Evolutionary conservation across 1,284 basidiomycete genomes (phyloP), one percentile per base, ranked within the genome.

Genomic region (Paramarasmius palmivorus): DNA sequence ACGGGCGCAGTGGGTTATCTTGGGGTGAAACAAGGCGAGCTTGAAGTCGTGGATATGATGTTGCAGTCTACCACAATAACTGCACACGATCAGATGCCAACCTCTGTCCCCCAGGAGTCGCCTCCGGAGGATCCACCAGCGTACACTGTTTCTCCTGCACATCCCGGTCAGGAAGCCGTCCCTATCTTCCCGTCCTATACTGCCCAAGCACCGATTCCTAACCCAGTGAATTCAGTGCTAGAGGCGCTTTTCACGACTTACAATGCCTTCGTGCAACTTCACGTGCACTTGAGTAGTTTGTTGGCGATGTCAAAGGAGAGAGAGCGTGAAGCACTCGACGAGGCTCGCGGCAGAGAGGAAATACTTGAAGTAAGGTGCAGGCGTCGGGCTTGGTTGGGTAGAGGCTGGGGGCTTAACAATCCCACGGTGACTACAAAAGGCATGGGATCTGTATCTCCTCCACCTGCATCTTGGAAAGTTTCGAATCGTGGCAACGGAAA

Each of bases 341-440:
- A 82, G 49, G 56, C 68, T 26, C 60, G 65, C 19, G 68, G 72
- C n/a, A 65, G 74, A n/a, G 66, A 76, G 23, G 68, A 71, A 9
- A 64, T 80, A 10, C 64, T 83, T 20, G 81, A 82, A 62, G 71
- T 80, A 47, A 73, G 78, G 57, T 74, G 75, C 50, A 69, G 76
- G 15, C 70, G 83, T 36, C 71, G 81, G 9, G 83, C 82, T 14
- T 85, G 83, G 83, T 67, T 75, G 44, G 79, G 41, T 9, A 44
- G 25, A 44, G 41, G 41, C 41, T 44, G 41, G 41, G 41, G 41
- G 15, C 41, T 44, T 25, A 6, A 77, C 59, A 66, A 71, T 34
- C 8, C 32, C 19, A 10, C 34, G 2, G 7, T 35, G 17, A 36
- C 36, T 19, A 4, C 20, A 5, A 22, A 29, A 7, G 29, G 15